Evolutionary conservation across 208 protist species (phyloP).

Genomic region (Trypanosoma cruzi): DNA sequence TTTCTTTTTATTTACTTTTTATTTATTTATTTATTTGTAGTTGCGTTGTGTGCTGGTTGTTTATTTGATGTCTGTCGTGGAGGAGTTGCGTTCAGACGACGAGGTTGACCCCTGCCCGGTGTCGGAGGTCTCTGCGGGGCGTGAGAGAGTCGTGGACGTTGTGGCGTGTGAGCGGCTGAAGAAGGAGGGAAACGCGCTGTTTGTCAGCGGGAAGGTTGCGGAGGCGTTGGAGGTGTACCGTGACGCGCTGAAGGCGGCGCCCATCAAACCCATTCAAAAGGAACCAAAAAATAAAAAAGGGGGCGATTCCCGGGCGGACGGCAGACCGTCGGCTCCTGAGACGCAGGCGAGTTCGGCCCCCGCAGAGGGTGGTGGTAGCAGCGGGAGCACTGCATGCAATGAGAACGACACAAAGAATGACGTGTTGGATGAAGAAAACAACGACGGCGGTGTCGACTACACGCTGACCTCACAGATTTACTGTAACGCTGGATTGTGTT

Average conservation of each 20-base stretch:
- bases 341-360: neutral
- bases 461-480: slow-evolving; percentile 84
- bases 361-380: neutral
- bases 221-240: slow-evolving; percentile 80
- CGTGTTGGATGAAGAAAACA: slow-evolving; percentile 3
- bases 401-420: slow-evolving; percentile 14
- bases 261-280: slow-evolving; percentile 53
- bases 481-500: slow-evolving; percentile 83
- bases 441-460: slow-evolving; percentile 66
- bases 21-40: neutral
- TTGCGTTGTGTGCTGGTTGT: neutral
- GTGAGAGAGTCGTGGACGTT: slow-evolving; percentile 37
- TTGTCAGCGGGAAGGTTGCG: slow-evolving; percentile 43
- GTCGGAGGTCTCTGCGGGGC: neutral
- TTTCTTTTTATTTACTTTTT: slow-evolving; percentile 24
- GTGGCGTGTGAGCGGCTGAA: slow-evolving; percentile 67
- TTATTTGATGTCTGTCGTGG: slow-evolving; percentile 20
- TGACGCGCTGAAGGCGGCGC: slow-evolving; percentile 53
- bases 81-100: slow-evolving; percentile 18
- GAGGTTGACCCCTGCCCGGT: neutral
- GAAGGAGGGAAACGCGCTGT: slow-evolving; percentile 66
- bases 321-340: neutral
- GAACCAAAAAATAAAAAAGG: neutral
- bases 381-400: neutral
- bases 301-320: slow-evolving; percentile 10